A percentile compares a stretch with the other conserved stretches of the same genome.
Conservation (phyloP, 2,329 filamentous ascomycete genomes). For the Dactylellina leptospora region DNA sequence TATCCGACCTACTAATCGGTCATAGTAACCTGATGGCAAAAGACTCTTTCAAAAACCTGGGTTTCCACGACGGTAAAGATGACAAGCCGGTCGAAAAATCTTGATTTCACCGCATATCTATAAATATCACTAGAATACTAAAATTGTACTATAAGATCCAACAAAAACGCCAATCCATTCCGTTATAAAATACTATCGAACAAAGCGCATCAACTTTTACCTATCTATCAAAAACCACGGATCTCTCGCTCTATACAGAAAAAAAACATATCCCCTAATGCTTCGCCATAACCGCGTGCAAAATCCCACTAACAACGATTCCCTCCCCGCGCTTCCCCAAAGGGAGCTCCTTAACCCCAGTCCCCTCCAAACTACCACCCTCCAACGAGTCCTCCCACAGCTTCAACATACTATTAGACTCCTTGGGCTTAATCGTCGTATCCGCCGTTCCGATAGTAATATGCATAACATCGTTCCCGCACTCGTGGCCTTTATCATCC, state of each 20-base stretch:
- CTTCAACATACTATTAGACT: constrained; percentile 85
- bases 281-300: constrained; percentile 28
- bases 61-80: constrained; percentile 69
- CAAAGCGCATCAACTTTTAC: not conserved
- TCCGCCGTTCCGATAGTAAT: constrained; percentile 87
- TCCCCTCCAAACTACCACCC: constrained; percentile 18
- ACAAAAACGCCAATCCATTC: constrained; percentile 25
- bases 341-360: constrained; percentile 36
- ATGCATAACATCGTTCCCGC: constrained; percentile 80
- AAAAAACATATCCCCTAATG: not conserved
- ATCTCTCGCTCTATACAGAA: not conserved
- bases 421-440: constrained; percentile 81
- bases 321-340: constrained; percentile 44
- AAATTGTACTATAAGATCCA: constrained; percentile 11
- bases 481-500: constrained; percentile 68
- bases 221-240: not conserved
- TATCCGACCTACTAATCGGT: not conserved
- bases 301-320: constrained; percentile 18
- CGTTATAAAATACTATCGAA: not conserved
- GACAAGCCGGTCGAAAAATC: constrained; percentile 2
- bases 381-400: constrained; percentile 66
- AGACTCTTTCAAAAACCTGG: constrained; percentile 93
- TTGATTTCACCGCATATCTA: not conserved
- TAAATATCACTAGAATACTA: not conserved
- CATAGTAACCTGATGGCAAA: constrained; percentile 90